Base-by-base conservation (phyloP, 106 monocot species). In the Triglochin maritima region DNA sequence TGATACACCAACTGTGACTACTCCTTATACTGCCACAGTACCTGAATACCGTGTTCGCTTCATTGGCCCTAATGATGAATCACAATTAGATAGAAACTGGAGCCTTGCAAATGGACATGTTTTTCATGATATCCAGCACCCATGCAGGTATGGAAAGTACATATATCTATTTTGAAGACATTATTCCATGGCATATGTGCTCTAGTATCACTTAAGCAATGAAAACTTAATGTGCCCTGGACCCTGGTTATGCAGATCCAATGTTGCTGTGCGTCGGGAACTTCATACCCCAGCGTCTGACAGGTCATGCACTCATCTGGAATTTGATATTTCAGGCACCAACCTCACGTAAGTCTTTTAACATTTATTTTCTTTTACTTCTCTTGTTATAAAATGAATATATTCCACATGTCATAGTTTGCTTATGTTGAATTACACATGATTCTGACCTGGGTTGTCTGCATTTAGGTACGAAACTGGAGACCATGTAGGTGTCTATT, bases 401-500 rank as follows among this genome's bases (percentile, higher is more conserved):
- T 29, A 29, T 29, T 29, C 29, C 29, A 29, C 29, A 29, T 29
- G 29, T 29, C 29, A 29, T 29, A 29, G 29, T 29, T 29, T 29
- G 29, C 29, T 29, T 29, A 29, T 29, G 29, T 29, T 29, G 29
- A 29, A 29, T 29, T 29, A 29, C 29, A 29, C 29, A 29, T 29
- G 29, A 29, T 29, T 29, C 29, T 29, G 29, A 29, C 29, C 29
- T 29, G 29, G 29, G 29, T 44, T 58, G 48, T 79, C 56, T 17
- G 52, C 57, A 13, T 11, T 68, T 69, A 98, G 96, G 67, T 98
- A 98, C 75, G 96, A 88, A 76, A 82, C 96, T 47, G 96, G 96
- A 60, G 96, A 98, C 58, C 96, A 98, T 79, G 91, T 91, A 61
- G 96, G 91, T 72, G 91, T 98, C 56, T 91, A 79, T 68, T 62